A percentile compares a stretch with the other conserved stretches of the same genome.
These are phyloP conservation scores for Chalciporus sphaerocephalus DNA, from an alignment of 768 basidiomycete species.

Conservation along the genomic window DNA sequence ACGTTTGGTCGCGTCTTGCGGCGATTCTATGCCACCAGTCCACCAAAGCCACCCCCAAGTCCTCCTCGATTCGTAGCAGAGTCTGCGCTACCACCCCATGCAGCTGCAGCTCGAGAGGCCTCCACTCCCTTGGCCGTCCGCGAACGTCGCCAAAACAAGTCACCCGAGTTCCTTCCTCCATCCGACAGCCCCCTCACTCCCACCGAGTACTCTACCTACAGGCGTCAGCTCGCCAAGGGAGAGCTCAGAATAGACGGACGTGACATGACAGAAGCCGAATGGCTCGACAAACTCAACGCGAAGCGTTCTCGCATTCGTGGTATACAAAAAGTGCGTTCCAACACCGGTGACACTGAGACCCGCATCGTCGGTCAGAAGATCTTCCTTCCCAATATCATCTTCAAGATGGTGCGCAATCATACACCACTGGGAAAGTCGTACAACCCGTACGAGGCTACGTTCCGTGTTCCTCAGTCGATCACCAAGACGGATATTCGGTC, in stretches of 20 bases:
- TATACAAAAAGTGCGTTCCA: slow-evolving; percentile 43
- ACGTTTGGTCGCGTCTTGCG: slow-evolving; percentile 29
- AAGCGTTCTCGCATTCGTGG: slow-evolving; percentile 68
- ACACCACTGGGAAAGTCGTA: slow-evolving; percentile 75
- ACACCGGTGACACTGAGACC: slow-evolving; percentile 39
- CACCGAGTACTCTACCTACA: slow-evolving; percentile 57
- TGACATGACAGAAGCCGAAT: slow-evolving; percentile 49
- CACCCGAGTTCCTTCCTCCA: slow-evolving; percentile 34
- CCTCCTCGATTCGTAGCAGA: slow-evolving; percentile 44
- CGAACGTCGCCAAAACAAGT: slow-evolving; percentile 55
- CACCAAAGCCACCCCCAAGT: slow-evolving; percentile 17
- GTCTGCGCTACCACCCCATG: slow-evolving; percentile 50
- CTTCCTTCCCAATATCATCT: slow-evolving; percentile 85
- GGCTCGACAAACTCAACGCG: slow-evolving; percentile 53
- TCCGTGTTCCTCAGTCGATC: slow-evolving; percentile 82
- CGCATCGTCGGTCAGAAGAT: slow-evolving; percentile 74
- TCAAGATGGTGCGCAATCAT: slow-evolving; percentile 79
- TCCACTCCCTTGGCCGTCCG: slow-evolving; percentile 74
- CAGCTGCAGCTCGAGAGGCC: slow-evolving; percentile 52
- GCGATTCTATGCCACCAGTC: slow-evolving; percentile 39
- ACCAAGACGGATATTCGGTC: slow-evolving; percentile 92
- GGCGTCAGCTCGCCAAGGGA: slow-evolving; percentile 52
- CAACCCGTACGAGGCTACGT: slow-evolving; percentile 93
- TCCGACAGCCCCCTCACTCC: slow-evolving; percentile 57
- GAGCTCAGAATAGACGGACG: slow-evolving; percentile 38